Evolutionary conservation across 2,329 filamentous ascomycete species (phyloP).

Genomic region (Exophiala xenobiotica): DNA sequence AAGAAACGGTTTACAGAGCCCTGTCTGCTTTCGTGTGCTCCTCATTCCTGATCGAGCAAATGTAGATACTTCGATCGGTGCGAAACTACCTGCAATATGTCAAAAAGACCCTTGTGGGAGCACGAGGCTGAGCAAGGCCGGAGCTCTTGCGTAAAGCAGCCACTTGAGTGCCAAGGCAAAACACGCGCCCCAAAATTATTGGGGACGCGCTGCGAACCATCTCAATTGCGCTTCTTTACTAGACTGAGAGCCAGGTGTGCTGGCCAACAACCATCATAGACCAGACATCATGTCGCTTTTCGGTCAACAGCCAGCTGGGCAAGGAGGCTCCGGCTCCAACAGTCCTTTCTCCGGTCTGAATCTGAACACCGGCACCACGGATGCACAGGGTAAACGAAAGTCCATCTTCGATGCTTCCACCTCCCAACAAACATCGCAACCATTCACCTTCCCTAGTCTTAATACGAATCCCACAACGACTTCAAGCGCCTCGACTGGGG

Average conservation of each 20-base stretch:
- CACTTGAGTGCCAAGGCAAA: neutral
- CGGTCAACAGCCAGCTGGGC: slow-evolving; percentile 17
- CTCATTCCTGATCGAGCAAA: too few relatives aligned
- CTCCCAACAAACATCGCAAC: slow-evolving; percentile 16
- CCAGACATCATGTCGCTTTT: slow-evolving; percentile 28
- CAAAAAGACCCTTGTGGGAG: too few relatives aligned
- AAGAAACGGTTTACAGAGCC: too few relatives aligned
- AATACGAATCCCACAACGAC: slow-evolving; percentile 14
- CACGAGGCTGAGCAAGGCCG: neutral
- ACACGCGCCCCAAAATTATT: too few relatives aligned
- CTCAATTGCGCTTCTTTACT: neutral
- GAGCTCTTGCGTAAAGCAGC: neutral
- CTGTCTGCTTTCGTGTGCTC: too few relatives aligned
- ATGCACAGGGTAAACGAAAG: slow-evolving; percentile 29
- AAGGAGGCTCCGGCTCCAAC: slow-evolving; percentile 9
- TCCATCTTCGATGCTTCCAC: slow-evolving; percentile 30
- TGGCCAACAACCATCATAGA: slow-evolving; percentile 1
- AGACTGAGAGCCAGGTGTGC: neutral
- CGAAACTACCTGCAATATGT: too few relatives aligned
- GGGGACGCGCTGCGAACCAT: neutral
- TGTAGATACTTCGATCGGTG: too few relatives aligned
- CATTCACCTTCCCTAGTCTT: slow-evolving; percentile 13
- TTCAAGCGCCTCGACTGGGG: slow-evolving; percentile 4
- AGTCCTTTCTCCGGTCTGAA: slow-evolving; percentile 25
- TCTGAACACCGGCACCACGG: slow-evolving; percentile 24